Evolutionary conservation across 306 rosid genomes (phyloP).

Genomic region (Astragalus glycyphyllos): DNA sequence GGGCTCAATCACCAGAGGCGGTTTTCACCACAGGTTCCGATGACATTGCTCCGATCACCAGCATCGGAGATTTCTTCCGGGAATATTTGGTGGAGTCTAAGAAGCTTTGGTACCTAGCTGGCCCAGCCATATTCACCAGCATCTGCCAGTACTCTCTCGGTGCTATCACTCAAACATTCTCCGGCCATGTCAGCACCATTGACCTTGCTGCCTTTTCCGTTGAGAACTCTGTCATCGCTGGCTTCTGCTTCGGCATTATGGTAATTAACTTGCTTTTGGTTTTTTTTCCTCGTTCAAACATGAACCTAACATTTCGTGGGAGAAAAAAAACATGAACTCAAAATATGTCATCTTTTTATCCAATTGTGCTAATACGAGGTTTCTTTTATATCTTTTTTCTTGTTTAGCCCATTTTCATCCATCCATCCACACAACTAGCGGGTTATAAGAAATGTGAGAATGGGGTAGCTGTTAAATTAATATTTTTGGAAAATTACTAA

Average conservation of each 20-base stretch:
- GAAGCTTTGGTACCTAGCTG: slow-evolving; percentile 88
- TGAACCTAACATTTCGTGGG: no score
- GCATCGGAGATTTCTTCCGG: slow-evolving; percentile 47
- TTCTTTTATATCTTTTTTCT: no score
- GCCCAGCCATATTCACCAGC: slow-evolving; percentile 85
- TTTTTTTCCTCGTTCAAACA: no score
- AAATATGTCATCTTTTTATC: no score
- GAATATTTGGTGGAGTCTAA: slow-evolving; percentile 58
- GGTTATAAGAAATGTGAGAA: no score
- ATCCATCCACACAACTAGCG: no score
- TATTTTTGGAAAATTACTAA: no score
- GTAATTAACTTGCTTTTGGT: slow-evolving; percentile 15
- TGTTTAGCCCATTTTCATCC: no score
- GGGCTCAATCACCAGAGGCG: background rate
- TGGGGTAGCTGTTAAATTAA: no score
- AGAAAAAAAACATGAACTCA: no score
- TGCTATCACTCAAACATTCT: slow-evolving; percentile 73
- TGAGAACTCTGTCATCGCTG: slow-evolving; percentile 88
- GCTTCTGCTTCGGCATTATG: slow-evolving; percentile 78
- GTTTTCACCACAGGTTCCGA: slow-evolving; percentile 53
- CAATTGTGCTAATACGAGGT: no score
- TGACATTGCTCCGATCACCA: slow-evolving; percentile 64
- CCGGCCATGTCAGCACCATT: slow-evolving; percentile 78
- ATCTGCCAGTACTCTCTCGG: slow-evolving; percentile 84
- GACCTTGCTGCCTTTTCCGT: slow-evolving; percentile 82